Conservation (phyloP, 1,284 basidiomycete species). For the Malassezia nana region DNA sequence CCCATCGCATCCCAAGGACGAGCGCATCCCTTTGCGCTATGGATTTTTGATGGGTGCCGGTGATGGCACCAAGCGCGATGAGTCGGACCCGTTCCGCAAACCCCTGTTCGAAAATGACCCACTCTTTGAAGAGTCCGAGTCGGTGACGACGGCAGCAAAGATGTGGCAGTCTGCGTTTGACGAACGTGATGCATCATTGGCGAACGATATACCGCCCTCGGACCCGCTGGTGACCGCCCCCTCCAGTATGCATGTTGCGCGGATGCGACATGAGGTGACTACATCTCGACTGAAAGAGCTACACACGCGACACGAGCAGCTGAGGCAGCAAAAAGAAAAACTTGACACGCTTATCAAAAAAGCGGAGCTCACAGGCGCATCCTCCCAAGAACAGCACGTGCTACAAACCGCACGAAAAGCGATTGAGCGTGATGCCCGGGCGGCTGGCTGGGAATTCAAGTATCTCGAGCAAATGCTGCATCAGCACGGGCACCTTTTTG, state of each 20-base stretch:
- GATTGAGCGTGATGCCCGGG: slow-evolving; percentile 69
- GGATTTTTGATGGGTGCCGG: slow-evolving; percentile 25
- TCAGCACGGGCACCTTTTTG: background rate
- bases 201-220: background rate
- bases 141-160: background rate
- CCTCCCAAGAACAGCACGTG: slow-evolving; percentile 70
- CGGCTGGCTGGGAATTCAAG: slow-evolving; percentile 64
- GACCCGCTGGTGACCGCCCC: too few species aligned
- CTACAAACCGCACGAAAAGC: slow-evolving; percentile 70
- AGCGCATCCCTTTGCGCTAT: background rate
- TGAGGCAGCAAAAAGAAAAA: background rate
- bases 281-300: background rate
- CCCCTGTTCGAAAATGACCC: slow-evolving; percentile 32
- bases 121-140: slow-evolving; percentile 21
- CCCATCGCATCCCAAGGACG: background rate
- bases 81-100: slow-evolving; percentile 16
- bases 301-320: background rate
- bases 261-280: background rate
- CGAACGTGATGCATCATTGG: background rate
- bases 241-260: background rate
- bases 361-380: slow-evolving; percentile 76
- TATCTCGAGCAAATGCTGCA: slow-evolving; percentile 52
- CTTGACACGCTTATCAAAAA: slow-evolving; percentile 52
- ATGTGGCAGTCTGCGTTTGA: background rate
- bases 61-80: slow-evolving; percentile 20